Percentiles rank a stretch among this genome's conserved stretches.
phyloP scores from a whole-genome alignment of 2,329 filamentous ascomycete species.

The Colletotrichum horii region DNA sequence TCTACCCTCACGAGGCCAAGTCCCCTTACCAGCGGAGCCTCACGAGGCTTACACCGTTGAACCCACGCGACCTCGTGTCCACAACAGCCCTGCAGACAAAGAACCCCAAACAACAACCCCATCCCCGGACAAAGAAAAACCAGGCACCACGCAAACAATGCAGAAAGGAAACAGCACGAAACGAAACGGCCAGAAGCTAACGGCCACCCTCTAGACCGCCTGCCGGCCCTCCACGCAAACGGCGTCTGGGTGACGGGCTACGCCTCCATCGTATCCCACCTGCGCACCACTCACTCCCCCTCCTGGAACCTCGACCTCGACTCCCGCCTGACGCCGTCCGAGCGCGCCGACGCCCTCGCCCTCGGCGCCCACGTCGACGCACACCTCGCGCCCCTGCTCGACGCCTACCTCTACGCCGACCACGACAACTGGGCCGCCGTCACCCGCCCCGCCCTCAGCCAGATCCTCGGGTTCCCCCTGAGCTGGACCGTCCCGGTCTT shows the following conservation, averaged over 20 bases:
- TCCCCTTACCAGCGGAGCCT: neutral
- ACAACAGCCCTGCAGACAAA: slow-evolving; percentile 21
- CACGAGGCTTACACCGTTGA: slow-evolving; percentile 26
- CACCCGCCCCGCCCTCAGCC: slow-evolving; percentile 82
- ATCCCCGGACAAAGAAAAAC: neutral
- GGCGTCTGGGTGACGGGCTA: slow-evolving; percentile 65
- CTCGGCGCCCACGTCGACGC: slow-evolving; percentile 74
- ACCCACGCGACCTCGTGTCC: slow-evolving; percentile 5
- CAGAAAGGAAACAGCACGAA: neutral
- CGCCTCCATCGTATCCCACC: slow-evolving; percentile 62
- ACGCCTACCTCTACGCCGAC: slow-evolving; percentile 89
- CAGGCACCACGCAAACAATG: neutral
- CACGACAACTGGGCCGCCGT: slow-evolving; percentile 82
- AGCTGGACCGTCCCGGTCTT: slow-evolving; percentile 85
- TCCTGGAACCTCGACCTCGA: slow-evolving; percentile 38
- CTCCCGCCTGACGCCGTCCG: slow-evolving; percentile 39
- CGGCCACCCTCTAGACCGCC: slow-evolving; percentile 45
- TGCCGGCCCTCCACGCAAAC: slow-evolving; percentile 60
- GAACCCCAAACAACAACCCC: neutral
- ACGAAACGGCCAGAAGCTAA: neutral
- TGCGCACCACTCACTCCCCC: slow-evolving; percentile 42
- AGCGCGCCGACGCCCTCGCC: slow-evolving; percentile 54
- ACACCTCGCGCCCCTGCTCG: slow-evolving; percentile 78
- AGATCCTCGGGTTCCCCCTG: slow-evolving; percentile 82
- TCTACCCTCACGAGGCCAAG: neutral